phyloP scores from a whole-genome alignment of 257 asterid species.

The Eucommia ulmoides region DNA sequence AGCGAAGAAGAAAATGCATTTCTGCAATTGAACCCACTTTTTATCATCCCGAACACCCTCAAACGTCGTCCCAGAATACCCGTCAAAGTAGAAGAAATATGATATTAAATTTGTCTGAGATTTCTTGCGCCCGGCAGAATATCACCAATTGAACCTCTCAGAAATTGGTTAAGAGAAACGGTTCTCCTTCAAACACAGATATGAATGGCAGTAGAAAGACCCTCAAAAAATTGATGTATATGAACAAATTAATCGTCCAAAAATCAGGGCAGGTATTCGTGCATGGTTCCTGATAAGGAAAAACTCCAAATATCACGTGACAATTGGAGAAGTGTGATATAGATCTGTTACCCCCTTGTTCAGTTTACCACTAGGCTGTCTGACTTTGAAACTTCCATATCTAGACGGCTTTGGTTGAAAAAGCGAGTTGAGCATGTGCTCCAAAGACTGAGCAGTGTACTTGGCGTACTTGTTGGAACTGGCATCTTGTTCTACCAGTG shows the following conservation, averaged over 20 bases:
- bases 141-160: neutral
- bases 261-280: too few species aligned
- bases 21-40: neutral
- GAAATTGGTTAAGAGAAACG: neutral
- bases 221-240: neutral
- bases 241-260: neutral
- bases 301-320: conserved; percentile 15
- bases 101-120: neutral
- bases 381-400: conserved; percentile 27
- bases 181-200: neutral
- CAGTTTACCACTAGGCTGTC: conserved; percentile 51
- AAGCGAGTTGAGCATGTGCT: conserved; percentile 31
- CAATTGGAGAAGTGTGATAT: conserved; percentile 29
- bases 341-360: conserved; percentile 33
- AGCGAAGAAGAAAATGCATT: neutral
- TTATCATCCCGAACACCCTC: neutral
- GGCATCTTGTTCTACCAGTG: conserved; percentile 18
- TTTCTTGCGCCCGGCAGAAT: neutral
- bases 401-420: conserved; percentile 42
- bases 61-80: neutral
- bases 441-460: conserved; percentile 34
- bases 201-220: neutral
- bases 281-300: neutral
- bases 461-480: conserved; percentile 12
- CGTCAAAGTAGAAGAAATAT: neutral